Percentiles rank a stretch among this genome's conserved stretches.
Conservation (phyloP, 2,329 filamentous ascomycete species). For the Epichloe scottii region DNA sequence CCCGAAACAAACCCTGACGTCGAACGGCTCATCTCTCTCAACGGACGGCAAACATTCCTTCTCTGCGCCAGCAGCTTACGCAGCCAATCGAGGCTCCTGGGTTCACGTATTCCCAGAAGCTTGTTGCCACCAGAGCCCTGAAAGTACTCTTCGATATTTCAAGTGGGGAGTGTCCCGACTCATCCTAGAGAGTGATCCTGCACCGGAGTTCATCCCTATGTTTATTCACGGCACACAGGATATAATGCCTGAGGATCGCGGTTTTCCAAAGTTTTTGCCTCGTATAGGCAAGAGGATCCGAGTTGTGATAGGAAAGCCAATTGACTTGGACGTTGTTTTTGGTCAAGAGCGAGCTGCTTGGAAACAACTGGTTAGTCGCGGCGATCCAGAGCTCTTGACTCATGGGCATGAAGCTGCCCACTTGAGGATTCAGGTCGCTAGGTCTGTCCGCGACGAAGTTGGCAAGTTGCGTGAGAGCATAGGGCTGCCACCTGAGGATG, state of each 20-base stretch:
- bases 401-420: conserved; percentile 52
- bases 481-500: conserved; percentile 65
- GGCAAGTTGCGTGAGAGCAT: conserved; percentile 59
- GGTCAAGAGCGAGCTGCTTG: conserved; percentile 65
- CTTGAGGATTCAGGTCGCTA: conserved; percentile 62
- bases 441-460: conserved; percentile 66
- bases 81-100: conserved; percentile 64
- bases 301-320: conserved; percentile 66
- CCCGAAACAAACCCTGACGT: conserved; percentile 35
- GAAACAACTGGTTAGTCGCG: conserved; percentile 47
- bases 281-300: conserved; percentile 57
- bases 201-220: conserved; percentile 82
- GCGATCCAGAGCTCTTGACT: conserved; percentile 34
- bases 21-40: conserved; percentile 38
- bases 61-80: conserved; percentile 58
- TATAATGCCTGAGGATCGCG: conserved; percentile 75
- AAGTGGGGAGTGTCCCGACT: conserved; percentile 92
- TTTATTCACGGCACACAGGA: conserved; percentile 85
- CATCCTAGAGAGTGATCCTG: conserved; percentile 78
- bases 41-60: conserved; percentile 56
- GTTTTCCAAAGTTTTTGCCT: conserved; percentile 70
- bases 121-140: conserved; percentile 76
- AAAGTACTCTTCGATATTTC: conserved; percentile 82
- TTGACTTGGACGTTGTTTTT: conserved; percentile 64
- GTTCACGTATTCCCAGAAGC: conserved; percentile 95